Percentiles rank a stretch among this genome's conserved stretches.
phyloP scores from a whole-genome alignment of 2,329 filamentous ascomycete species.

The Septoria linicola region DNA sequence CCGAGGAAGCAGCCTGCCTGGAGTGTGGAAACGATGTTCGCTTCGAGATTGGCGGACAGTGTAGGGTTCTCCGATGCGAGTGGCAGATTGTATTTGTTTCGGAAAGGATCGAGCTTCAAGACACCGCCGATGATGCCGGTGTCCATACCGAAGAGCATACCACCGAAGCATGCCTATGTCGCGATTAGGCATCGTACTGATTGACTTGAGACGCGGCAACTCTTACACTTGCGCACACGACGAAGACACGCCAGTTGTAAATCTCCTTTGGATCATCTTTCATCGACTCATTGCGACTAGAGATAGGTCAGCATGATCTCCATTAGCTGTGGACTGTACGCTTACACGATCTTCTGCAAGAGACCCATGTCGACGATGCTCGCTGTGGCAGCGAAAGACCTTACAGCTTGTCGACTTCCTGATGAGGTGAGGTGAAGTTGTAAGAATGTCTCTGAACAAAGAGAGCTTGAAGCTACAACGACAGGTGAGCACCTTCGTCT shows the following conservation, averaged over 20 bases:
- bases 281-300: conserved; percentile 66
- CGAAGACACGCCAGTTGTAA: conserved; percentile 67
- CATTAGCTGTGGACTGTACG: background rate
- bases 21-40: conserved; percentile 71
- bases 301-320: background rate
- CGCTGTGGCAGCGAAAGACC: background rate
- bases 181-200: conserved; percentile 32
- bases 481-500: conserved; percentile 8
- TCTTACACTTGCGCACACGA: conserved; percentile 58
- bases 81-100: conserved; percentile 56
- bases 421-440: background rate
- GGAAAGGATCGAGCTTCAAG: conserved; percentile 59
- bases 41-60: conserved; percentile 26
- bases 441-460: background rate
- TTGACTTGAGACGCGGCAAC: conserved; percentile 48
- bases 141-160: conserved; percentile 66
- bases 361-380: conserved; percentile 11
- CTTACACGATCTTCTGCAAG: conserved; percentile 16
- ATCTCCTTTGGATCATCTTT: conserved; percentile 64
- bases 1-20: conserved; percentile 71
- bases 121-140: conserved; percentile 69
- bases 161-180: conserved; percentile 60
- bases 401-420: background rate
- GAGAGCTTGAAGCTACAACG: conserved; percentile 1
- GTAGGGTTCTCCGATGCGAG: conserved; percentile 26